Base-by-base conservation (phyloP, 352 stramenopile species). In the Globisporangium barbulae region DNA sequence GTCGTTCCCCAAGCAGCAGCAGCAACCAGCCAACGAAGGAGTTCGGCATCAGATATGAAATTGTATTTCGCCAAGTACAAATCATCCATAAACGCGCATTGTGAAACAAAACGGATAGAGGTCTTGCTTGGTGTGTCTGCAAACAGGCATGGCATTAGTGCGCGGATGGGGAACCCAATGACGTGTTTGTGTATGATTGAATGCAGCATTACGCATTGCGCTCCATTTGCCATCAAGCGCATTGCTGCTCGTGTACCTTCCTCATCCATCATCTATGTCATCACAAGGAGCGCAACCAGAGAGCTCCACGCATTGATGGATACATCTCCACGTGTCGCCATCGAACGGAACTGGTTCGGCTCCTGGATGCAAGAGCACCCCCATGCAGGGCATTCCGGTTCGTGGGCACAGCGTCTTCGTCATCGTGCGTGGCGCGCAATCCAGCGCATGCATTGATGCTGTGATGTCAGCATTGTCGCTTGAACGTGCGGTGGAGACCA, bases 401-500 rank as follows among this genome's bases (percentile, higher is more conserved):
- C 50, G 30, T 28, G 49, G n/a, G 50, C 5, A 22, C 50, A 17
- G 8, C 28, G 8, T 21, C 7, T 56, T 31, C 50, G 49, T 22
- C 28, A 39, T 56, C 30, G 30, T 8, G 8, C 7, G 9, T 42
- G 44, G 19, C 55, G 45, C 55, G 55, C 41, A 61, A 52, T 61
- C 19, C 25, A 49, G 42, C 31, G 22, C 41, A 19, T 22, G 42
- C 41, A 13, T 61, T 61, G 33, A 37, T 37, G 22, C 15, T 33
- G 33, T 59, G 21, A 61, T 41, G 37, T 41, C 49, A 56, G 42
- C 54, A 31, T 19, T n/a, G 25, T 3, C 13, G 55, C 25, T 53
- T 48, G 55, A 61, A 61, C 12, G 55, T 61, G 41, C 21, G 41
- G 55, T 25, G 39, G 41, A 42, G 55, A 42, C 6, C 41, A 13